These are phyloP conservation scores for Pseudopithomyces maydicus DNA, from an alignment of 2,329 filamentous ascomycete genomes.

Conservation along the genomic window DNA sequence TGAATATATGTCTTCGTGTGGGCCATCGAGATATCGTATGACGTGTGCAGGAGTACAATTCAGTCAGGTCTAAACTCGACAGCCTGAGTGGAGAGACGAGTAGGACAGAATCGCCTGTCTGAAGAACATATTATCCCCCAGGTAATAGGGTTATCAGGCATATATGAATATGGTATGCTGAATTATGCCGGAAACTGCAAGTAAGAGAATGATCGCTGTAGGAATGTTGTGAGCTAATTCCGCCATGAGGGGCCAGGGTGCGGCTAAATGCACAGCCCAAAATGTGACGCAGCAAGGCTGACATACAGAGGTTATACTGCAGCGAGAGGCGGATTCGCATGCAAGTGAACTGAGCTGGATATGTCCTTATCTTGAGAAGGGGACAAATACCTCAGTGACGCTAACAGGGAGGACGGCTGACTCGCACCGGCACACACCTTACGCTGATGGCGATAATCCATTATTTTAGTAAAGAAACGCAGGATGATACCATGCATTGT, in stretches of 20 bases:
- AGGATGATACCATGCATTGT: too few relatives aligned
- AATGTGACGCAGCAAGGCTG: constrained; percentile 12
- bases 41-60: background rate
- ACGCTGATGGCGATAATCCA: too few relatives aligned
- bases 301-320: constrained; percentile 12
- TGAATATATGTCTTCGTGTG: background rate
- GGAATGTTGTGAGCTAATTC: constrained; percentile 14
- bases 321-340: constrained; percentile 13
- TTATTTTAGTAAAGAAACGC: too few relatives aligned
- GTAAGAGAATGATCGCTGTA: constrained; percentile 8
- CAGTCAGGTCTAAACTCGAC: background rate
- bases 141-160: constrained; percentile 12
- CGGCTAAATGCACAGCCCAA: constrained; percentile 12
- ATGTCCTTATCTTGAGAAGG: constrained; percentile 15
- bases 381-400: constrained; percentile 14
- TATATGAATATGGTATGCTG: constrained; percentile 9
- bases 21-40: constrained; percentile 1
- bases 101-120: constrained; percentile 9
- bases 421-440: background rate
- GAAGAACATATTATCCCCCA: constrained; percentile 8
- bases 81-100: constrained; percentile 6
- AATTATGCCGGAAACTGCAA: constrained; percentile 13
- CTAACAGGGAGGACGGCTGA: constrained; percentile 1
- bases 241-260: constrained; percentile 7
- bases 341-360: constrained; percentile 14